Evolutionary conservation across 176 grass and related monocot species (phyloP), one percentile per base, ranked within the genome.

Genomic region (Eleusine coracana): DNA sequence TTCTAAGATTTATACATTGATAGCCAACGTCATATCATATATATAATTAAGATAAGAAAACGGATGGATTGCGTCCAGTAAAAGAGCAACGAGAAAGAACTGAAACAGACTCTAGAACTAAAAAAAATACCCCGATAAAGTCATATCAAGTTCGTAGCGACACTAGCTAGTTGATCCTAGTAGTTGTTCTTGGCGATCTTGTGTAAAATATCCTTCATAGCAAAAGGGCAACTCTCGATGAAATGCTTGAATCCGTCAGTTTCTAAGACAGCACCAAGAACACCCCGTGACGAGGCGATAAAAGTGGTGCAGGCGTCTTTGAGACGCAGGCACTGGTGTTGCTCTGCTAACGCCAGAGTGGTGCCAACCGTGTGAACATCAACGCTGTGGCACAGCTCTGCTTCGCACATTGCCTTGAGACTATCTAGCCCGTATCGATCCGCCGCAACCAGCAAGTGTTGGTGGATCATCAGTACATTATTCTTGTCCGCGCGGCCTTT

Each of bases 371-470:
- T 79, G 0, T 41, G 1, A 11, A 29, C 68, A 34, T 78, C 79
- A 1, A 90, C 41, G 39, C 7, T 1, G 0, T 36, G 0, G 17
- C 73, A 74, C 0, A 90, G 16, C 48, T 50, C 66, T 0, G 5
- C 18, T 50, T 83, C 84, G 9, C 88, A 86, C 23, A 86, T 67
- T 16, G 50, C 0, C 9, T 6, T 34, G 0, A 90, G 20, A 73
- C 79, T 78, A 0, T 86, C 74, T 16, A 90, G 0, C 5, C 73
- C 88, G 14, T 86, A 83, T 0, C 66, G 55, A 67, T 83, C 68
- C 0, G 88, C 83, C 0, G 88, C 79, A 40, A 73, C 78, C 1
- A 86, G 28, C 68, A 86, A 16, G 18, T 86, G 79, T 1, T 83
- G 88, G 31, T 34, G 31, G 31, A 34, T 34, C 31, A 34, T 34